Percentiles rank a stretch among this genome's conserved stretches.
phyloP scores from a whole-genome alignment of 176 grass and related monocot genomes.

The Melocanna baccifera region DNA sequence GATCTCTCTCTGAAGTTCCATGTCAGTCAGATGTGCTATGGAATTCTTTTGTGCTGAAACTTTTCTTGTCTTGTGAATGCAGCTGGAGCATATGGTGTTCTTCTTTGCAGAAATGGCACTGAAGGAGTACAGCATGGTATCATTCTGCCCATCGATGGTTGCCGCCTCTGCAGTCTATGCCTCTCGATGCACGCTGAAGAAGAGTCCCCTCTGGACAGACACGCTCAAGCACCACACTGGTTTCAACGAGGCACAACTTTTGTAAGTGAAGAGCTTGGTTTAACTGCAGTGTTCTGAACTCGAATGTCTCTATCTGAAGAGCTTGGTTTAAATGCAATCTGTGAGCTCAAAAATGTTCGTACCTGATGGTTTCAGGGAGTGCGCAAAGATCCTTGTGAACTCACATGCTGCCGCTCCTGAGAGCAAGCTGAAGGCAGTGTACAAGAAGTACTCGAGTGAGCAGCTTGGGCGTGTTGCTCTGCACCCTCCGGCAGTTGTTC shows the following conservation, averaged over 20 bases:
- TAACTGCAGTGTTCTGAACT: not conserved
- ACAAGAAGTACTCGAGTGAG: slow-evolving; percentile 47
- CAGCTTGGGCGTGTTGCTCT: slow-evolving; percentile 39
- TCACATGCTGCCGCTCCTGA: slow-evolving; percentile 32
- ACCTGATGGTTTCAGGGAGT: slow-evolving; percentile 29
- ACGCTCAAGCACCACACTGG: slow-evolving; percentile 60
- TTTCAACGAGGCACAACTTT: slow-evolving; percentile 40
- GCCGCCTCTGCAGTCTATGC: slow-evolving; percentile 59
- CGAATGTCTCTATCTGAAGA: not conserved
- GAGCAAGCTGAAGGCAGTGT: slow-evolving; percentile 35
- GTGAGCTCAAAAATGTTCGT: not conserved
- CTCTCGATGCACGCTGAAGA: slow-evolving; percentile 61
- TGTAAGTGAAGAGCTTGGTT: slow-evolving; percentile 33
- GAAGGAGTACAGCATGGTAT: slow-evolving; percentile 45
- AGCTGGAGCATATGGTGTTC: slow-evolving; percentile 54
- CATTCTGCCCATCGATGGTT: slow-evolving; percentile 43
- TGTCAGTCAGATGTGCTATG: not conserved
- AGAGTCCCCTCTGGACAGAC: slow-evolving; percentile 62
- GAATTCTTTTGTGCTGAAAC: not conserved
- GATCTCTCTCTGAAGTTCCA: not conserved
- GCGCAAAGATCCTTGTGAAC: slow-evolving; percentile 23
- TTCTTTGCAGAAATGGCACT: slow-evolving; percentile 67
- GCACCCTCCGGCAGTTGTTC: not conserved
- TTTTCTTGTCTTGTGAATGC: not conserved
- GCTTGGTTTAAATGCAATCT: not conserved